phyloP scores from a whole-genome alignment of 441 rosid species.

The Arabidopsis lyrata region DNA sequence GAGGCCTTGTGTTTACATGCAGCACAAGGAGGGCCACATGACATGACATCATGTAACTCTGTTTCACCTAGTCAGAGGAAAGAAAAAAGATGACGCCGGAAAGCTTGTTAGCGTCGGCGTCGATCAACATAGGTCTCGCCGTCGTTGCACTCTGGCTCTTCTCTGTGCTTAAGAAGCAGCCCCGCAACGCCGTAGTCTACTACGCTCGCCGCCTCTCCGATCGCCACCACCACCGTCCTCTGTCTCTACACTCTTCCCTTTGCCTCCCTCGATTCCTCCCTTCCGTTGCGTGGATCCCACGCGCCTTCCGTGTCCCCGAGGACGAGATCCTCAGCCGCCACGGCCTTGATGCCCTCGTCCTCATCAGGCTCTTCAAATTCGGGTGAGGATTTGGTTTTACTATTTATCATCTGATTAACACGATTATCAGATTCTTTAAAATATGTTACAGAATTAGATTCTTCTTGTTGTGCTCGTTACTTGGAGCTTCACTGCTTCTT shows the following conservation, averaged over 20 bases:
- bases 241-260: constrained; percentile 46
- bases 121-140: constrained; percentile 80
- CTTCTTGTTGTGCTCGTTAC: constrained; percentile 68
- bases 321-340: constrained; percentile 67
- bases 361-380: constrained; percentile 90
- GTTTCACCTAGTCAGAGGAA: constrained; percentile 24
- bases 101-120: constrained; percentile 79
- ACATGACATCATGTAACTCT: constrained; percentile 17
- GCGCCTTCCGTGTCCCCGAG: constrained; percentile 72
- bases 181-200: constrained; percentile 75
- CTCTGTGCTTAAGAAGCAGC: constrained; percentile 82
- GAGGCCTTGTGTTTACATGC: constrained; percentile 33
- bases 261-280: constrained; percentile 71
- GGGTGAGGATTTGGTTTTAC: constrained; percentile 52
- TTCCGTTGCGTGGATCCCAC: constrained; percentile 82
- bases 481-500: constrained; percentile 75
- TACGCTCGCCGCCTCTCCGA: constrained; percentile 78
- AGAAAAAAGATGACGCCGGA: constrained; percentile 61
- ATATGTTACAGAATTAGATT: constrained; percentile 66
- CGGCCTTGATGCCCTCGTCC: constrained; percentile 80
- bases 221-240: constrained; percentile 35
- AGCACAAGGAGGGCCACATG: constrained; percentile 20
- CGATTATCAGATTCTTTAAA: background rate
- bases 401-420: background rate
- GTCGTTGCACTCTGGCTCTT: constrained; percentile 70